phyloP scores from a whole-genome alignment of 208 protist genomes.

The Acanthamoeba healyi region DNA sequence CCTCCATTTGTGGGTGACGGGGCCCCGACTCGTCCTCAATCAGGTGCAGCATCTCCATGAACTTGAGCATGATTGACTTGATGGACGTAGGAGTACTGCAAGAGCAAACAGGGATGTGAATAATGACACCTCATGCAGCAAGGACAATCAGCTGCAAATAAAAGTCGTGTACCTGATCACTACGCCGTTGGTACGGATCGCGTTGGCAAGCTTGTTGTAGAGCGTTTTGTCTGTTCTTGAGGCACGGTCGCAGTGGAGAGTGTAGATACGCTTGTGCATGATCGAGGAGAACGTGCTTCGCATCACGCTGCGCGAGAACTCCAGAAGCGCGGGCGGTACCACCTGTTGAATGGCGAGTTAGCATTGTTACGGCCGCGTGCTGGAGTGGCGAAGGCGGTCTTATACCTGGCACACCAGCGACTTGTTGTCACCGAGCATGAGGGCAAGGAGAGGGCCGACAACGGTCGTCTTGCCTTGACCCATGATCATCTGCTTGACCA shows the following conservation, averaged over 20 bases:
- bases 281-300: conserved; percentile 94
- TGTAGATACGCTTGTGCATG: conserved; percentile 93
- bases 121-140: not conserved
- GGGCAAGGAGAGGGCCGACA: conserved; percentile 94
- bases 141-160: not conserved
- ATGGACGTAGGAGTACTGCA: conserved; percentile 93
- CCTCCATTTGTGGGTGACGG: conserved; percentile 66
- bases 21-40: conserved; percentile 85
- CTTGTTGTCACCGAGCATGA: conserved; percentile 95
- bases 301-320: conserved; percentile 94
- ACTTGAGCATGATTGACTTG: conserved; percentile 96
- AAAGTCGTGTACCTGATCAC: conserved; percentile 55
- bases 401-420: conserved; percentile 92
- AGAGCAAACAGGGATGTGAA: conserved; percentile 79
- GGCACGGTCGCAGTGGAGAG: conserved; percentile 85
- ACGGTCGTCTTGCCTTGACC: conserved; percentile 97
- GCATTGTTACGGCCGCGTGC: too few species aligned
- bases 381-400: too few species aligned
- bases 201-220: conserved; percentile 75
- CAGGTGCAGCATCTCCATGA: conserved; percentile 94
- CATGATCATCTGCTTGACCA: conserved; percentile 97
- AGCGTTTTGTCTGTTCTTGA: conserved; percentile 22
- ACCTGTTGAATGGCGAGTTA: conserved; percentile 78
- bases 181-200: conserved; percentile 70
- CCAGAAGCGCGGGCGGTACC: conserved; percentile 95